Base-by-base conservation (phyloP, 2,329 filamentous ascomycete genomes). In the Aspergillus flavus region DNA sequence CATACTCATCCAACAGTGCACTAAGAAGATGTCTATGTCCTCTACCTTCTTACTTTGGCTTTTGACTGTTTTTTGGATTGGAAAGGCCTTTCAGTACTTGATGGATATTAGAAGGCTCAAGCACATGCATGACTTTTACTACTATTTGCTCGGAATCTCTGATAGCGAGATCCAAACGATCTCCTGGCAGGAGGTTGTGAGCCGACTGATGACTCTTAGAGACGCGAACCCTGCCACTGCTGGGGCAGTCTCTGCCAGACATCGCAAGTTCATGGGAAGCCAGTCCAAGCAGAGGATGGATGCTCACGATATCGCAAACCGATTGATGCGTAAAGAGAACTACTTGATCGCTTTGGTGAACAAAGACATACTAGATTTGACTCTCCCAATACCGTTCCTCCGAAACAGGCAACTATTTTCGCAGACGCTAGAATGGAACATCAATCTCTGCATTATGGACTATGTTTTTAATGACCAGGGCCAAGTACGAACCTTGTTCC, bases 341-440 rank as follows among this genome's bases (percentile, higher is more conserved):
- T 99, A 97, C 72, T 86, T 97, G 66, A 97, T 99, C 71, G 95
- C 95, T 5, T 84, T 99, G 72, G 93, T 98, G 80, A 99, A 99
- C 82, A 98, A 99, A 77, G 95, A 98, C 65, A 87, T 98, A 43
- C 79, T 99, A 48, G 90, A 99, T 73, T 83, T 98, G 53, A 93
- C 91, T 0, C 85, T 97, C 3, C 92, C 93, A 2, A 79, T 99
- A 2, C 95, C 95, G 0, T 94, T 97, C 66, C 73, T 97, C 2
- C 86, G 89, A 45, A 89, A 89, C 50, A 87, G 91, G 26, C 92
- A 94, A 67, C 83, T 97, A 59, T 94, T 97, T 73, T 97, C 95
- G 0, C 89, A 90, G 70, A 96, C 92, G 1, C 84, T 98, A 65
- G 91, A 96, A 74, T 97, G 93, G 93, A 96, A 94, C 68, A 83